Percentiles rank a stretch among this genome's conserved stretches.
Conservation (phyloP, 768 basidiomycete species). For the Rossbeevera mucosa region DNA sequence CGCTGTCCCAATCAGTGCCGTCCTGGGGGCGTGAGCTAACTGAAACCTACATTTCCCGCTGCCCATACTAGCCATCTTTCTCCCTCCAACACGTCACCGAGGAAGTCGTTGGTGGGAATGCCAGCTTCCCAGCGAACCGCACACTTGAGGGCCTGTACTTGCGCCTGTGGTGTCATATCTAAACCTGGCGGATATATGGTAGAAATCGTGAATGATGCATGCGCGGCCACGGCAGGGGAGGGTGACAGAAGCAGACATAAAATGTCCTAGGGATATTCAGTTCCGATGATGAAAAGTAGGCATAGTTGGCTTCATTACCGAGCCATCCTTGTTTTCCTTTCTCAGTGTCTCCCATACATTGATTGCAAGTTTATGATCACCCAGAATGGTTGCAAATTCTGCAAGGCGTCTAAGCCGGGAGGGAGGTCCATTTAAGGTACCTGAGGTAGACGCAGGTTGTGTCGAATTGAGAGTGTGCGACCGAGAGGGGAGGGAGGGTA, state of each 20-base stretch:
- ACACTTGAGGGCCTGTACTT: conserved; percentile 61
- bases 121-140: conserved; percentile 77
- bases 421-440: conserved; percentile 36
- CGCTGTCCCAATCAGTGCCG: conserved; percentile 26
- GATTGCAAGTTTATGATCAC: conserved; percentile 82
- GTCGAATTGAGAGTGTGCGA: conserved; percentile 37
- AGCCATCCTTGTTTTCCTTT: conserved; percentile 85
- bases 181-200: conserved; percentile 38
- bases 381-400: conserved; percentile 90
- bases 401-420: conserved; percentile 84
- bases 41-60: conserved; percentile 64
- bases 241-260: conserved; percentile 69
- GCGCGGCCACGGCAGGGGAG: conserved; percentile 53
- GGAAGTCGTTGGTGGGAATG: conserved; percentile 55
- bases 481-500: conserved; percentile 33
- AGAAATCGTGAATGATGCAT: conserved; percentile 59
- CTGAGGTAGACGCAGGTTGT: conserved; percentile 19
- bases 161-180: conserved; percentile 58
- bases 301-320: conserved; percentile 41
- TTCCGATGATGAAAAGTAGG: background rate
- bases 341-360: conserved; percentile 81
- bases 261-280: conserved; percentile 58
- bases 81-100: conserved; percentile 56
- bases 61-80: conserved; percentile 87
- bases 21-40: conserved; percentile 3